phyloP scores from a whole-genome alignment of 148 eudicot genomes.

The Diospyros lotus region DNA sequence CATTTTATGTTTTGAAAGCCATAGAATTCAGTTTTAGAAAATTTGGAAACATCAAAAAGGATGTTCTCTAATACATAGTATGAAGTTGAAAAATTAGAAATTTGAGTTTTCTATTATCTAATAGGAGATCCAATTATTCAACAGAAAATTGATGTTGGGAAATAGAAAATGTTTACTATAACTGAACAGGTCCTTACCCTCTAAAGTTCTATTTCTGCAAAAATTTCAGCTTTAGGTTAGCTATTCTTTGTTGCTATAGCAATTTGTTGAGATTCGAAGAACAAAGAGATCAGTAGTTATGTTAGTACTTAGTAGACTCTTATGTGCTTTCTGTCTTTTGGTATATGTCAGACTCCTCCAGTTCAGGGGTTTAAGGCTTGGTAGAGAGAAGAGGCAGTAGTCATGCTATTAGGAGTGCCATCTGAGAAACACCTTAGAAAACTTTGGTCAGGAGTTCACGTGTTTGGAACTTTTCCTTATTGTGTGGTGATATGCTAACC shows the following conservation, averaged over 20 bases:
- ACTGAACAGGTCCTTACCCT: too few relatives aligned
- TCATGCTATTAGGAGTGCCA: background rate
- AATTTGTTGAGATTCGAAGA: background rate
- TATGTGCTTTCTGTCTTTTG: background rate
- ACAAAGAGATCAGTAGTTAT: background rate
- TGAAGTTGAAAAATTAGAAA: too few relatives aligned
- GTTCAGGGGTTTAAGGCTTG: background rate
- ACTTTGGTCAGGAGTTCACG: background rate
- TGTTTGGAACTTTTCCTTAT: too few relatives aligned
- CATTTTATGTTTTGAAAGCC: too few relatives aligned
- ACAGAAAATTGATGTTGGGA: too few relatives aligned
- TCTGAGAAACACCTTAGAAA: background rate
- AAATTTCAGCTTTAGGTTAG: background rate
- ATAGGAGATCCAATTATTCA: too few relatives aligned
- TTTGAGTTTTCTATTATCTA: too few relatives aligned
- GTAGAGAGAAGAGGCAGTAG: background rate
- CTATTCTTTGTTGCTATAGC: background rate
- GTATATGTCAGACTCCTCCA: background rate
- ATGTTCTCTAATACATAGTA: too few relatives aligned
- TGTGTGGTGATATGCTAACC: too few relatives aligned
- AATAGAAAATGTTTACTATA: too few relatives aligned
- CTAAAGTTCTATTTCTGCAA: background rate
- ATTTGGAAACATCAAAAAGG: too few relatives aligned
- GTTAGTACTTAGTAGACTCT: background rate
- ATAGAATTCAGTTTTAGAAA: too few relatives aligned